phyloP scores from a whole-genome alignment of 2,329 filamentous ascomycete species.

The Xylaria sp. region DNA sequence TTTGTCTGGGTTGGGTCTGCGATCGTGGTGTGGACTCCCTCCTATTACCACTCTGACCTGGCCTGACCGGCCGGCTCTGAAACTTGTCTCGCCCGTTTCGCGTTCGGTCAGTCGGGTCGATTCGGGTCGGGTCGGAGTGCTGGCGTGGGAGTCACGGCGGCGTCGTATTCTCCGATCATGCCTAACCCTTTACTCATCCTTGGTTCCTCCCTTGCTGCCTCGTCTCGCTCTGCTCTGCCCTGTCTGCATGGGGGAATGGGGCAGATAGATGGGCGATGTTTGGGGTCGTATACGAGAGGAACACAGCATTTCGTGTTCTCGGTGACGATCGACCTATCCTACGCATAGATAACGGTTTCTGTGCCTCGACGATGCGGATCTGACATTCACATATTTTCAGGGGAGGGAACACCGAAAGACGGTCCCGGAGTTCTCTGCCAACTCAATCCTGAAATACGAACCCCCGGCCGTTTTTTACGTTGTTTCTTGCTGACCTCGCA shows the following conservation, averaged over 20 bases:
- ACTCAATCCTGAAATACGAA: no score
- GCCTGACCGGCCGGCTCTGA: neutral
- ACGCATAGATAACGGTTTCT: neutral
- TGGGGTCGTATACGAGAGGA: neutral
- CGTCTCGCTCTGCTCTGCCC: neutral
- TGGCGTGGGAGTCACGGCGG: no score
- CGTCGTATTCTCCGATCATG: no score
- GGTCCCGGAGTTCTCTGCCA: neutral
- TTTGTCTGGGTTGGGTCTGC: neutral
- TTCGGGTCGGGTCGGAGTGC: no score
- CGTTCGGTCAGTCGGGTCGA: neutral
- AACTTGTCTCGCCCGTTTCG: neutral
- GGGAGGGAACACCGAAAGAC: neutral
- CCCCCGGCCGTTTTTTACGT: neutral
- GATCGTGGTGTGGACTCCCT: neutral
- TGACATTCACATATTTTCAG: neutral
- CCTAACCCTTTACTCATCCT: no score
- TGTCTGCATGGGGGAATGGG: neutral
- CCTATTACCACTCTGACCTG: neutral
- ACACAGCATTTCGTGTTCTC: neutral
- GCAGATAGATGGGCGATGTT: neutral
- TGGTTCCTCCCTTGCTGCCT: neutral
- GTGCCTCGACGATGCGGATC: neutral
- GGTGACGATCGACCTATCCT: neutral
- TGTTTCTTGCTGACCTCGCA: neutral